These are phyloP conservation scores for Hyparrhenia diplandra DNA, from an alignment of 176 grass and related monocot genomes.

Conservation along the genomic window DNA sequence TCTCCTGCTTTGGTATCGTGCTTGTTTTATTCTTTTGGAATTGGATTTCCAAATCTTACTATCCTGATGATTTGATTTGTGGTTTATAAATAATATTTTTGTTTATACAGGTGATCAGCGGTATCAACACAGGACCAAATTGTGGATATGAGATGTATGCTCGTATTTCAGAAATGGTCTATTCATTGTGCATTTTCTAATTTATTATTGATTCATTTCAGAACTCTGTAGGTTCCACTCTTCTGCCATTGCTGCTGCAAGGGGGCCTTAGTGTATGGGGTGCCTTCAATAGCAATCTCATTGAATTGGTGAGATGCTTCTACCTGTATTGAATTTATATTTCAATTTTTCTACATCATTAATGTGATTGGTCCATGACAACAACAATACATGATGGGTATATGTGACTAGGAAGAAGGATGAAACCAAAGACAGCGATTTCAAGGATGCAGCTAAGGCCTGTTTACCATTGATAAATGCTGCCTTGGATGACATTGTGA, in stretches of 20 bases:
- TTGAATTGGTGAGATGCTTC: conserved; percentile 63
- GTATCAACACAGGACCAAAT: conserved; percentile 62
- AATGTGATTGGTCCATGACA: neutral
- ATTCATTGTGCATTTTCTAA: conserved; percentile 20
- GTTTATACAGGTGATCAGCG: conserved; percentile 62
- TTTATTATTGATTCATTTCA: conserved; percentile 24
- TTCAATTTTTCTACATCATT: neutral
- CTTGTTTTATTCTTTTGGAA: conserved; percentile 27
- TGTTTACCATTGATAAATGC: conserved; percentile 68
- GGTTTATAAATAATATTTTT: neutral
- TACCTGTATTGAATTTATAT: conserved; percentile 14
- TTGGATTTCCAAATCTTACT: conserved; percentile 8
- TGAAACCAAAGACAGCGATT: conserved; percentile 62
- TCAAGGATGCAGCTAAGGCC: conserved; percentile 53
- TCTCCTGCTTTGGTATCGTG: conserved; percentile 55
- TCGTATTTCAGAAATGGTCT: conserved; percentile 17
- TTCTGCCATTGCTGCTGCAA: conserved; percentile 60
- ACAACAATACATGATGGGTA: conserved; percentile 22
- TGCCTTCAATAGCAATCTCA: conserved; percentile 72
- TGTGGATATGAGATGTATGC: conserved; percentile 74
- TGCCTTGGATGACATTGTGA: conserved; percentile 58
- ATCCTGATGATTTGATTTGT: conserved; percentile 12
- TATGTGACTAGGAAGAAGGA: conserved; percentile 60
- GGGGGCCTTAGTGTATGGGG: conserved; percentile 60
- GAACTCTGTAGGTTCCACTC: conserved; percentile 59